Base-by-base conservation (phyloP, 805 yeast genomes). In the Debaryomyces tyrocola region DNA sequence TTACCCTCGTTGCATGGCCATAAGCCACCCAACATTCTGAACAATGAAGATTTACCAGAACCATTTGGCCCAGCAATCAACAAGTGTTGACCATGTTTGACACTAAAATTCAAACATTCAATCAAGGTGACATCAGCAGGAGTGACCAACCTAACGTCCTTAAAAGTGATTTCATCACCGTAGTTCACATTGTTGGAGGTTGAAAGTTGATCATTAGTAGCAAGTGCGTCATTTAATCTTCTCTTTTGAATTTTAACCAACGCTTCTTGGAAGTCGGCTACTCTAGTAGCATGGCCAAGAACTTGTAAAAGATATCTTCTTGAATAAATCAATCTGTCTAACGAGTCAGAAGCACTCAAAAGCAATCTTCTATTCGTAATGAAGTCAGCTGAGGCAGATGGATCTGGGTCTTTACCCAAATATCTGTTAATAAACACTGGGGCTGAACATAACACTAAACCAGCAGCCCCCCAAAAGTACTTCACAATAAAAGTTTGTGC, bases 11-110 rank as follows among this genome's bases (percentile, higher is more conserved):
- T 72, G 17, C 90, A 84, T 2, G 94, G 96, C 98, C 98, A 91
- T 54, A 91, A 74, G 0, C 97, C 97, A 45, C 97, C 97, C 40
- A 91, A 76, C 58, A 91, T 80, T 60, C 98, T 79, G 65, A 91
- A 91, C 47, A 91, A 70, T 0, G 97, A 91, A 0, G 97, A 90
- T 67, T 91, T 91, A 21, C 98, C 98, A 52, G 96, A 87, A 1
- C 98, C 98, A 60, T 91, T 91, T 11, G 97, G 97, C 0, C 98
- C 98, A 8, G 92, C 90, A 61, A 91, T 90, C 44, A 91, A 74
- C 42, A 91, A 72, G 65, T 91, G 94, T 43, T 90, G 84, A 31
- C 97, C 97, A 29, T 81, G 85, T 51, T 84, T 79, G 44, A 91
- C 79, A 42, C 84, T 77, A 64, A 91, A 90, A 21, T 80, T 74